Conservation (phyloP, 768 basidiomycete genomes). For the Boletus patriciae region DNA sequence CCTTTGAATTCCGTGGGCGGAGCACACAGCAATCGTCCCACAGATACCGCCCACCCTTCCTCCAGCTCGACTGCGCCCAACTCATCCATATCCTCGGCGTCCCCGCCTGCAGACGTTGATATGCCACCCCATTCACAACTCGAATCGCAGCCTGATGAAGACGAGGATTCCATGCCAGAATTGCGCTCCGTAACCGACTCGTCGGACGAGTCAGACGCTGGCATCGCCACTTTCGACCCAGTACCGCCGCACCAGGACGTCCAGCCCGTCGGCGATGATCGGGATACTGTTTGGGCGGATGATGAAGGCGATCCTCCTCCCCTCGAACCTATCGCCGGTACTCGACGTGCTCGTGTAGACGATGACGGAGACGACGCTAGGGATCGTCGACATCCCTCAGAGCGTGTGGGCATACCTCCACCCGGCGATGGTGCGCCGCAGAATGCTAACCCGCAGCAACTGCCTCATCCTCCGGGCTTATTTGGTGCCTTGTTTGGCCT, state of each 20-base stretch:
- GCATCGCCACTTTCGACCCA: conserved; percentile 33
- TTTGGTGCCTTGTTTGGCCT: conserved; percentile 30
- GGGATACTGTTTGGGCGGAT: conserved; percentile 29
- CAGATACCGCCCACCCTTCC: conserved; percentile 2
- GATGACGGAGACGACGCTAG: conserved; percentile 62
- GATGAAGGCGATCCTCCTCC: conserved; percentile 33
- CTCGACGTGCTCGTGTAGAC: conserved; percentile 57
- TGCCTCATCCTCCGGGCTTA: conserved; percentile 17
- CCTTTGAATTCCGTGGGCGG: not conserved
- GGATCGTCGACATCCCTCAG: conserved; percentile 64
- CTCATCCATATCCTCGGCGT: conserved; percentile 2
- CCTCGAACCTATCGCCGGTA: conserved; percentile 34
- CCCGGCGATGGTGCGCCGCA: conserved; percentile 24
- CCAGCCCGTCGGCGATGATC: conserved; percentile 34
- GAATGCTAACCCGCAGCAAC: conserved; percentile 24
- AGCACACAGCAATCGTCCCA: not conserved
- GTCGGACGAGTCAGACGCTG: conserved; percentile 36
- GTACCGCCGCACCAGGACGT: conserved; percentile 17
- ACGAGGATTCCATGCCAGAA: conserved; percentile 43
- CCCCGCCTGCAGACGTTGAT: conserved; percentile 3
- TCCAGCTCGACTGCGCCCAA: not conserved
- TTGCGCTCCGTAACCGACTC: conserved; percentile 41
- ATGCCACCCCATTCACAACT: conserved; percentile 7
- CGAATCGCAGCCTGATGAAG: conserved; percentile 24
- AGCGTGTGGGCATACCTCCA: conserved; percentile 42